These are phyloP conservation scores for Phaeolepiota aurea DNA, from an alignment of 768 basidiomycete species.

Conservation along the genomic window DNA sequence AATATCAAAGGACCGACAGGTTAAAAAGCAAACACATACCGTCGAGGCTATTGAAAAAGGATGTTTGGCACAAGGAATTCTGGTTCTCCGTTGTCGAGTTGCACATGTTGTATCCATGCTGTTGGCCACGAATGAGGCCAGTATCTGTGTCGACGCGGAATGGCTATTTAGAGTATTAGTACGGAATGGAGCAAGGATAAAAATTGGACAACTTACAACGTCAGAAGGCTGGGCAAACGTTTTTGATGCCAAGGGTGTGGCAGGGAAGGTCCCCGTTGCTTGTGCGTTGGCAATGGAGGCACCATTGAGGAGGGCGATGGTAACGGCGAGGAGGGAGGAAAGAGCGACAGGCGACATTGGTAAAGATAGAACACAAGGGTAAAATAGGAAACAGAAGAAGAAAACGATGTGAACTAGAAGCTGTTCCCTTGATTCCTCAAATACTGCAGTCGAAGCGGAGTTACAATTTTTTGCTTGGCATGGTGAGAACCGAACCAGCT, in stretches of 20 bases:
- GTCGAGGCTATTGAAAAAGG: conserved; percentile 42
- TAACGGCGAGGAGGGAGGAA: conserved; percentile 13
- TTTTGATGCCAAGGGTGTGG: conserved; percentile 38
- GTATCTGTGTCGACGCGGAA: conserved; percentile 28
- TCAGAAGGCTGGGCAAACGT: conserved; percentile 32
- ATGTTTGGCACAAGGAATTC: conserved; percentile 54
- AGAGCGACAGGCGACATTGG: conserved; percentile 20
- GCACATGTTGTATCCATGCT: conserved; percentile 60
- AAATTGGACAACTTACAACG: conserved; percentile 24
- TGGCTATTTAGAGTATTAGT: conserved; percentile 15
- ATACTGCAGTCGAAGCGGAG: no score
- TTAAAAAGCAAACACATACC: conserved; percentile 15
- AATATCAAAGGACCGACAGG: background rate
- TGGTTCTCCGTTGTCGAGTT: conserved; percentile 60
- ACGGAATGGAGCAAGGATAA: background rate
- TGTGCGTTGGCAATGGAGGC: conserved; percentile 17
- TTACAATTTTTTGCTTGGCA: no score
- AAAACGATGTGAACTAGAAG: conserved; percentile 1
- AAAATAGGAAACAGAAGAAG: background rate
- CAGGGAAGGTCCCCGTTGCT: conserved; percentile 28
- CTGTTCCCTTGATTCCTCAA: no score
- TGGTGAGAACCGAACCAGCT: no score
- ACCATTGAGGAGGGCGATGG: conserved; percentile 12
- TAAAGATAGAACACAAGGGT: background rate
- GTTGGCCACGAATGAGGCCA: conserved; percentile 29